Evolutionary conservation across 108 stramenopile genomes (phyloP), one percentile per base, ranked within the genome.

Genomic region (Discostella stelligeroides): DNA sequence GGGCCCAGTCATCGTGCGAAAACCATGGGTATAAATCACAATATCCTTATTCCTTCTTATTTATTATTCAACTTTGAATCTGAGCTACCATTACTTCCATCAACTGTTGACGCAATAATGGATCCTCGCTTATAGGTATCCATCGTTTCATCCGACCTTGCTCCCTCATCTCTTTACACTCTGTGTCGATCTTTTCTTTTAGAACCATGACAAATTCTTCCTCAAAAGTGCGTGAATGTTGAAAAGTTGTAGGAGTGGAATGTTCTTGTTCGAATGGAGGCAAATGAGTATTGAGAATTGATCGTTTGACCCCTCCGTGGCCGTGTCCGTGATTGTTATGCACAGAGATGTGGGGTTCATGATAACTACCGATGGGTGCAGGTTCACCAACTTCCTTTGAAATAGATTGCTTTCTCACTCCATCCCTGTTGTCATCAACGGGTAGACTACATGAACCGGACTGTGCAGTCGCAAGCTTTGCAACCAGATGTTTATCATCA

Each of bases 61-160:
- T n/a, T n/a, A n/a, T n/a, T 3, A 34, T 49, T 51, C 51, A 56
- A 56, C 55, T 56, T 37, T 56, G 55, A 56, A 56, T 56, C 55
- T 56, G 55, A 56, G 55, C 59, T 25, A 78, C 40, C 79, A 80
- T 80, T 13, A 80, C 71, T 28, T 73, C 66, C 71, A 80, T 80
- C 63, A 80, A 51, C 20, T 50, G 34, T 29, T 58, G 54, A 20
- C 79, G 66, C 0, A 60, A 45, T 39, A 58, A 28, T 50, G 65
- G 79, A 63, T 80, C 79, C 50, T 80, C 67, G n/a, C 66, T 25
- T 1, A 80, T 60, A 10, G 79, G 79, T 17, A 17, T 73, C 79
- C 79, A 80, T 59, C 79, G 64, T 53, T 54, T 80, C 72, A 80
- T 68, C 39, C 62, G 53, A 6, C 79, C 72, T 17, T 37, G 72